Base-by-base conservation (phyloP, 306 rosid species). In the Prunus dulcis region DNA sequence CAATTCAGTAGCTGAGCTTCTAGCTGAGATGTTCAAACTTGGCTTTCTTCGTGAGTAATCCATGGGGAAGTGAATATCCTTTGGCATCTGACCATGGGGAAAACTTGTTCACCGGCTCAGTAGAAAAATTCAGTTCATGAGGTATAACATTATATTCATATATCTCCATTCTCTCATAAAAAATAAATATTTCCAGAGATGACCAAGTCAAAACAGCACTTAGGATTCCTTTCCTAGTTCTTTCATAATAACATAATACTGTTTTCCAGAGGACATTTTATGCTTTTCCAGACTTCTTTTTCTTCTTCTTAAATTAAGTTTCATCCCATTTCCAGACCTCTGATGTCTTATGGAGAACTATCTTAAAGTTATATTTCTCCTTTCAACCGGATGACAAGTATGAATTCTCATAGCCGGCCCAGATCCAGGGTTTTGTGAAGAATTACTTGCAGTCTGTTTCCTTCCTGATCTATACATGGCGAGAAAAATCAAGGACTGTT, bases 371-470 rank as follows among this genome's bases (percentile, higher is more conserved):
- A 27, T 13, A 27, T 69, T 57, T 69, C 41, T 55, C 64, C 38
- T 50, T 74, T 67, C 88, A 95, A 97, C 76, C 75, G 10, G 99
- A 95, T 83, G 99, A 95, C 86, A 95, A 92, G 82, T 91, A 91
- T 82, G 99, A 96, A 76, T 96, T 92, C 88, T 76, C 97, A 19
- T 97, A 93, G 84, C 93, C 97, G 1, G 62, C 88, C 56, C 89
- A 75, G 83, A 87, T 96, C 83, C 96, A 91, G 87, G 81, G 84
- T 87, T 85, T 96, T 88, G 99, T 96, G 81, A 93, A 93, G 87
- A 96, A 96, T 79, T 96, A 93, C 87, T 96, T 98, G 6, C 99
- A 93, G 79, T 96, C 91, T 78, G 97, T 93, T 78, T 96, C 99
- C 76, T 93, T 96, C 86, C 99, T 96, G 47, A 96, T 96, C 75